phyloP scores from a whole-genome alignment of 108 stramenopile species.

The Skeletonema potamos region DNA sequence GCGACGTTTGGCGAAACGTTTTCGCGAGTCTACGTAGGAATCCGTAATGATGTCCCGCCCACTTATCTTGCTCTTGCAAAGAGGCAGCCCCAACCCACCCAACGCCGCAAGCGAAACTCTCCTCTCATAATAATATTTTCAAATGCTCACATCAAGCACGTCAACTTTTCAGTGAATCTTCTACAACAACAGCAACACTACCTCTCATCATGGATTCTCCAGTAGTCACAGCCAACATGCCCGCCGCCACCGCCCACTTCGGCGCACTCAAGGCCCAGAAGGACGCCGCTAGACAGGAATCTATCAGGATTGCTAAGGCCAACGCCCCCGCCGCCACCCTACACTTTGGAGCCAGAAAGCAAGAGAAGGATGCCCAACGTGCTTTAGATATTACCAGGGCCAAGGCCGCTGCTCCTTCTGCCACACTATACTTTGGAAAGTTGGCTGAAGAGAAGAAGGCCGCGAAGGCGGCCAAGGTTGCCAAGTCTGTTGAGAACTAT shows the following conservation, averaged over 20 bases:
- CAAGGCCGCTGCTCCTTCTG: background rate
- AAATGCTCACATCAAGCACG: background rate
- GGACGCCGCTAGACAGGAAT: background rate
- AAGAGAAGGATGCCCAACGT: background rate
- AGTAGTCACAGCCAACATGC: background rate
- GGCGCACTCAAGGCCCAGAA: background rate
- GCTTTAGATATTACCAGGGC: background rate
- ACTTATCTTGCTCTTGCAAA: no score
- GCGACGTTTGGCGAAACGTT: no score
- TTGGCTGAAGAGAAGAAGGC: background rate
- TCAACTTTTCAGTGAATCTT: background rate
- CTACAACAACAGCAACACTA: background rate
- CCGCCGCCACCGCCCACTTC: constrained; percentile 1
- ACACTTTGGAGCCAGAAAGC: background rate
- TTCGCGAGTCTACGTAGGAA: no score
- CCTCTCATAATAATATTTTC: no score
- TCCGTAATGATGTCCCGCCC: no score
- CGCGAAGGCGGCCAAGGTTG: background rate
- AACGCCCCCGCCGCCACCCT: background rate
- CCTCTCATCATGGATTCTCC: background rate
- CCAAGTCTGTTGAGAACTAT: background rate
- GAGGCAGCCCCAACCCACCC: no score
- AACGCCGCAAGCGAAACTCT: no score
- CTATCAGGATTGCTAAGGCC: background rate
- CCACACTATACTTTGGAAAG: background rate